These are phyloP conservation scores for Naganishia onofrii DNA, from an alignment of 768 basidiomycete species.

Conservation along the genomic window DNA sequence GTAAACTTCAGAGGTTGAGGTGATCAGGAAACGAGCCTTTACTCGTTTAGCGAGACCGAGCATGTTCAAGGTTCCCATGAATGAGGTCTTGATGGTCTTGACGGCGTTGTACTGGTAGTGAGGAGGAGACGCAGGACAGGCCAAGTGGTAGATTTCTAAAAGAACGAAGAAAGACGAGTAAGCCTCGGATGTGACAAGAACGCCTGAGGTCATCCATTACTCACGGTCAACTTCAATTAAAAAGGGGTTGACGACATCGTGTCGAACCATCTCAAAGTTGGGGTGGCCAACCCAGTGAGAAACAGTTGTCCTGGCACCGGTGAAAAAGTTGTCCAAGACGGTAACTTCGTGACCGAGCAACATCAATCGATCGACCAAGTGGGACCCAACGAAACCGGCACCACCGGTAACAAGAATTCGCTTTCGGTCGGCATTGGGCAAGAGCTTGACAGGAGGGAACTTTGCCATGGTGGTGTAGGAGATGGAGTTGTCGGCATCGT, in stretches of 20 bases:
- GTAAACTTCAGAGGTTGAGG: slow-evolving; percentile 96
- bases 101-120: slow-evolving; percentile 98
- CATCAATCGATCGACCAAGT: slow-evolving; percentile 95
- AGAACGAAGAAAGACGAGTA: slow-evolving; percentile 44
- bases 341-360: slow-evolving; percentile 95
- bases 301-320: slow-evolving; percentile 94
- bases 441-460: slow-evolving; percentile 87
- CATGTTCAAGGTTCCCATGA: slow-evolving; percentile 98
- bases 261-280: slow-evolving; percentile 96
- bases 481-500: slow-evolving; percentile 74
- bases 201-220: slow-evolving; percentile 58
- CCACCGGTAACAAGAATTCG: slow-evolving; percentile 94
- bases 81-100: slow-evolving; percentile 97
- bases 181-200: slow-evolving; percentile 11
- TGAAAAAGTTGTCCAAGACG: slow-evolving; percentile 98
- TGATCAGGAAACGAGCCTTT: slow-evolving; percentile 94
- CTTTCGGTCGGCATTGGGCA: slow-evolving; percentile 73
- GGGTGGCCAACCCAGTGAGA: slow-evolving; percentile 71
- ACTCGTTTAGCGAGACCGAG: slow-evolving; percentile 95
- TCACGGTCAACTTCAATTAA: slow-evolving; percentile 91
- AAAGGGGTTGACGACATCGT: slow-evolving; percentile 95
- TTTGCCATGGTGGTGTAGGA: slow-evolving; percentile 88
- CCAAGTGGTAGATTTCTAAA: slow-evolving; percentile 86
- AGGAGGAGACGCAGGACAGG: slow-evolving; percentile 94
- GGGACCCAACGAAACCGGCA: slow-evolving; percentile 98